A percentile compares a stretch with the other conserved stretches of the same genome.
These are phyloP conservation scores for Pyrenophora seminiperda DNA, from an alignment of 2,329 filamentous ascomycete genomes.

Conservation along the genomic window DNA sequence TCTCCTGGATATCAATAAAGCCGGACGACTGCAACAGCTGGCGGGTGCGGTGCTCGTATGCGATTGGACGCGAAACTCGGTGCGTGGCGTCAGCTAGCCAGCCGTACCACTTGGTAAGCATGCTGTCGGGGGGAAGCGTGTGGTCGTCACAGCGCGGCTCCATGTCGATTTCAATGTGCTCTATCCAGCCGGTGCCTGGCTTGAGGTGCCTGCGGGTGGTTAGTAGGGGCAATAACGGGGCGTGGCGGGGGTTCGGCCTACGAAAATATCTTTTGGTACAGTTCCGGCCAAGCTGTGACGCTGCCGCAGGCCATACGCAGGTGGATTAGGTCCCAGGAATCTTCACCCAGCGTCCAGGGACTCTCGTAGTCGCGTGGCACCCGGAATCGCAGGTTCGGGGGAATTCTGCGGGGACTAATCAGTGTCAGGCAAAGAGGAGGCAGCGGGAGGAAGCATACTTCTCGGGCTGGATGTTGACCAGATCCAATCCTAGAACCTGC, in stretches of 20 bases:
- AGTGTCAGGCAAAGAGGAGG: constrained; percentile 43
- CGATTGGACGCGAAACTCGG: constrained; percentile 66
- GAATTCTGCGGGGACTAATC: constrained; percentile 63
- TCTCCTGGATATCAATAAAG: constrained; percentile 78
- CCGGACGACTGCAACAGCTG: constrained; percentile 70
- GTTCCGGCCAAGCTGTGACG: constrained; percentile 73
- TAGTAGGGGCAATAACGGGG: constrained; percentile 20
- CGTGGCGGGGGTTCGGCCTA: constrained; percentile 49
- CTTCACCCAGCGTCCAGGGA: constrained; percentile 69
- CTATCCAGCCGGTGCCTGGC: constrained; percentile 75
- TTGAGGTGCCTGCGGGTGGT: constrained; percentile 68
- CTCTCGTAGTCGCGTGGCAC: constrained; percentile 77
- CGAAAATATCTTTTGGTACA: constrained; percentile 74
- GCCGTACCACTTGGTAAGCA: constrained; percentile 71
- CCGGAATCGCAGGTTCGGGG: constrained; percentile 69
- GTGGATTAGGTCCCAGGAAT: constrained; percentile 82
- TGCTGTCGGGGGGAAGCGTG: constrained; percentile 62
- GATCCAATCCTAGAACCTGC: constrained; percentile 64
- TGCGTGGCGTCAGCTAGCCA: constrained; percentile 71
- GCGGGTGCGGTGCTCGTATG: constrained; percentile 66
- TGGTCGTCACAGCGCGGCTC: constrained; percentile 73
- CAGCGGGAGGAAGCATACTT: constrained; percentile 53
- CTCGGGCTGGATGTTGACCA: constrained; percentile 66
- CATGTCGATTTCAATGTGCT: constrained; percentile 90
- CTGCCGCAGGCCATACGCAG: constrained; percentile 79